Evolutionary conservation across 208 protist species (phyloP).

Genomic region (Crithidia thermophila): DNA sequence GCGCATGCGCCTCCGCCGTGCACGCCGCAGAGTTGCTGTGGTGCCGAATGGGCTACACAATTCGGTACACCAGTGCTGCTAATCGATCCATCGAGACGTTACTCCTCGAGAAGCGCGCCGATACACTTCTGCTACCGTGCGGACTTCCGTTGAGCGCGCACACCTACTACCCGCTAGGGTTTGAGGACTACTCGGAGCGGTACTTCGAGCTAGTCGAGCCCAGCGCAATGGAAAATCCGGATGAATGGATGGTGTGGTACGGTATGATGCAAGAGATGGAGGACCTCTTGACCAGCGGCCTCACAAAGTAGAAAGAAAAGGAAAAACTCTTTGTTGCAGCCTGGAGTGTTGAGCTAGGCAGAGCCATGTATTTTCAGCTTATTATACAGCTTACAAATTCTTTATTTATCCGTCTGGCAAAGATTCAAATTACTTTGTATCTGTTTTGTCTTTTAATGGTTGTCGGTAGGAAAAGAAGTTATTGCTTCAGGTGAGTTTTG

Average conservation of each 20-base stretch:
- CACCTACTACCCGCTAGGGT: constrained; percentile 52
- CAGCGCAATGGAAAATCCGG: constrained; percentile 47
- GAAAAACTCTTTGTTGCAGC: too few species aligned
- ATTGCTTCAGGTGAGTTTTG: too few species aligned
- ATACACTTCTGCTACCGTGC: constrained; percentile 58
- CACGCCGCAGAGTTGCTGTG: constrained; percentile 58
- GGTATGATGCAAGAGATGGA: constrained; percentile 43
- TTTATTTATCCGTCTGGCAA: too few species aligned
- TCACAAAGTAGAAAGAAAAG: not conserved
- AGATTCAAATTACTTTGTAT: too few species aligned
- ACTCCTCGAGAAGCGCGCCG: constrained; percentile 13
- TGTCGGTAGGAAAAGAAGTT: too few species aligned
- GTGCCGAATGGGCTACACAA: constrained; percentile 68
- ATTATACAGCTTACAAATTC: too few species aligned
- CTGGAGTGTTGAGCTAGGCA: not conserved
- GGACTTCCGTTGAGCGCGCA: constrained; percentile 49
- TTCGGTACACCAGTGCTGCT: constrained; percentile 60
- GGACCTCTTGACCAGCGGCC: constrained; percentile 14
- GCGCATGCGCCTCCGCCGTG: constrained; percentile 29
- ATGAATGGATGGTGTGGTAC: constrained; percentile 87
- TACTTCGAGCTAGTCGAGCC: constrained; percentile 78
- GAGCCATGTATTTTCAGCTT: not conserved
- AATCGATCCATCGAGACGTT: constrained; percentile 28
- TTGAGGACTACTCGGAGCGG: constrained; percentile 82
- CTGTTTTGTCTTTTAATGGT: too few species aligned